Evolutionary conservation across 371 early-diverging fungal genomes (phyloP).

Genomic region (Paraphysoderma sedebokerense): DNA sequence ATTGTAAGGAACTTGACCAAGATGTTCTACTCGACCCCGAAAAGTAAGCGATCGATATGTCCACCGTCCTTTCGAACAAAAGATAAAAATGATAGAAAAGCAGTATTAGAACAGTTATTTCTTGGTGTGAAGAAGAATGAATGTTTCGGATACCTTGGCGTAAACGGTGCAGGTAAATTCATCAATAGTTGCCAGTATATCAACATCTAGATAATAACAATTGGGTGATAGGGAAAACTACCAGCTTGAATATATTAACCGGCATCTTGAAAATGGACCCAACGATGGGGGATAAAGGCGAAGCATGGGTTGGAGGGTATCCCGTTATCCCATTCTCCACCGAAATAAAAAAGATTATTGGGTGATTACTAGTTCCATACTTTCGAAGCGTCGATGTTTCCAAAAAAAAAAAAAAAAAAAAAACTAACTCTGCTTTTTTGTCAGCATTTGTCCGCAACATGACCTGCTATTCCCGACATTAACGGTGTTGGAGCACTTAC

Average conservation of each 20-base stretch:
- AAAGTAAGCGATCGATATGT: no score
- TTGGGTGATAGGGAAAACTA: slow-evolving; percentile 5
- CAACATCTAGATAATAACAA: no score
- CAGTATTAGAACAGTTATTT: background rate
- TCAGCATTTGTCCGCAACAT: slow-evolving; percentile 15
- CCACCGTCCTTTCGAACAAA: no score
- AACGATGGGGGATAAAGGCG: background rate
- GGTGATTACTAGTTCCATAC: slow-evolving; percentile 3
- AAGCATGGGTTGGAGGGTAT: background rate
- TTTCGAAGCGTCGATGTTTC: background rate
- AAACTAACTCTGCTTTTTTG: background rate
- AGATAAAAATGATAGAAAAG: no score
- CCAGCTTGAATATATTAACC: slow-evolving; percentile 1
- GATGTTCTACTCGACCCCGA: no score
- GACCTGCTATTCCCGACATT: slow-evolving; percentile 39
- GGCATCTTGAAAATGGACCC: background rate
- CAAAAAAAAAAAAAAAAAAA: background rate
- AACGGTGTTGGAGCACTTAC: slow-evolving; percentile 42
- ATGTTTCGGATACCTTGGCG: background rate
- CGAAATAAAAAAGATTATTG: background rate
- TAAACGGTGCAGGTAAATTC: background rate
- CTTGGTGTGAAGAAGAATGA: background rate
- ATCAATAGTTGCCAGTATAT: background rate
- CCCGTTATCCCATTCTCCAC: background rate
- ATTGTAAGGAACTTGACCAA: no score